Evolutionary conservation across 306 rosid genomes (phyloP).

Genomic region (Glycine tomentella): DNA sequence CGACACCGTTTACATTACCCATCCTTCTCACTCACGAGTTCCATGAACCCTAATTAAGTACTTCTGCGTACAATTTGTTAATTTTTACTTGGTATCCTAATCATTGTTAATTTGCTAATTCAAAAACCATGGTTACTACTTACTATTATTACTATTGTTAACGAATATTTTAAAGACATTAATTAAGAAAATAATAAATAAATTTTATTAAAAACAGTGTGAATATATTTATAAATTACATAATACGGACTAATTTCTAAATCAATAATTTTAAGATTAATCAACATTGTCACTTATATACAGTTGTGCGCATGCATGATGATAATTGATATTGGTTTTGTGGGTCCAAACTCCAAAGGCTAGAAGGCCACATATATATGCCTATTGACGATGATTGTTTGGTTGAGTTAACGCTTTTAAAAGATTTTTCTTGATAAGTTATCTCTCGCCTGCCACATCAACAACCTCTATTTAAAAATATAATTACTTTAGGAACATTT

Average conservation of each 20-base stretch:
- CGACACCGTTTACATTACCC: constrained; percentile 9
- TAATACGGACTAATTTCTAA: neutral
- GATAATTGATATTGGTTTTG: neutral
- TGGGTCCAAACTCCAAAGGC: constrained; percentile 14
- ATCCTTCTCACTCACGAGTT: constrained; percentile 18
- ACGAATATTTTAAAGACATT: no score
- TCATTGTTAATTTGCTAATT: neutral
- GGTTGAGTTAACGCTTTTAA: neutral
- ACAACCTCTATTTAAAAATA: neutral
- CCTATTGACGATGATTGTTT: neutral
- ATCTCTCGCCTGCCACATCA: neutral
- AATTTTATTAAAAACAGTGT: no score
- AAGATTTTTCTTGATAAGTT: neutral
- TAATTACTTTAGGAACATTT: no score
- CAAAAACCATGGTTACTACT: neutral
- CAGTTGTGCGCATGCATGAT: constrained; percentile 2
- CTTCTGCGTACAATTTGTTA: constrained; percentile 1
- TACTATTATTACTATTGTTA: neutral
- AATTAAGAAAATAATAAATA: no score
- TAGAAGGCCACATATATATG: neutral
- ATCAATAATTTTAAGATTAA: neutral
- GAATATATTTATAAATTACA: no score
- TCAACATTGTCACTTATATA: neutral
- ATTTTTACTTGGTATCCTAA: neutral
- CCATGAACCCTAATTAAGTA: neutral